A percentile compares a stretch with the other conserved stretches of the same genome.
These are phyloP conservation scores for Penicillium salamii DNA, from an alignment of 495 filamentous ascomycete species.

Conservation along the genomic window DNA sequence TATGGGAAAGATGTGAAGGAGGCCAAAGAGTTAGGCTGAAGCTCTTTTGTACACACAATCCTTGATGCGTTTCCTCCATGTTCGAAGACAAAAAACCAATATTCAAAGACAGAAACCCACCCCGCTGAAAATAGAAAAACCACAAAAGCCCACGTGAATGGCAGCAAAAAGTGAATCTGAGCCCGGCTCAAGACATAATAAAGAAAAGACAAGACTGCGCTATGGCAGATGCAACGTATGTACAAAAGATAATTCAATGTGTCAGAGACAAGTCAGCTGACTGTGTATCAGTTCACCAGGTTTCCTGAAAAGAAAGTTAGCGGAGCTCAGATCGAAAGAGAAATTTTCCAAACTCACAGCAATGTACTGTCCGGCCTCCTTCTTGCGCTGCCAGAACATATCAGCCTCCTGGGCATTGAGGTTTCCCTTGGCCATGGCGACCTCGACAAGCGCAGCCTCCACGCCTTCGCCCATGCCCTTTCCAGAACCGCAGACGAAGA, in stretches of 20 bases:
- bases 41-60: too few species aligned
- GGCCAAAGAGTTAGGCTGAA: too few species aligned
- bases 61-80: too few species aligned
- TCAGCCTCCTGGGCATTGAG: constrained; percentile 68
- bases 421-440: constrained; percentile 77
- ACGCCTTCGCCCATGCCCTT: constrained; percentile 98
- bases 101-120: constrained; percentile 8
- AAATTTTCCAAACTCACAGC: constrained; percentile 55
- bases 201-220: not conserved
- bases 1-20: too few species aligned
- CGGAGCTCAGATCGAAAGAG: not conserved
- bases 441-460: constrained; percentile 74
- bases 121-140: constrained; percentile 26
- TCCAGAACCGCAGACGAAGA: constrained; percentile 92
- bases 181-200: not conserved
- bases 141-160: not conserved
- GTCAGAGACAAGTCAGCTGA: not conserved
- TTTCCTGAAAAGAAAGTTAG: constrained; percentile 32
- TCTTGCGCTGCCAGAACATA: constrained; percentile 79
- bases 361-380: constrained; percentile 82
- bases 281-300: constrained; percentile 25
- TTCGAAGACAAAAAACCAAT: not conserved
- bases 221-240: constrained; percentile 6
- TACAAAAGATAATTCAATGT: not conserved
- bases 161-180: not conserved